Evolutionary conservation across 768 basidiomycete species (phyloP), one percentile per base, ranked within the genome.

Genomic region (Boletus rubroflammeus): DNA sequence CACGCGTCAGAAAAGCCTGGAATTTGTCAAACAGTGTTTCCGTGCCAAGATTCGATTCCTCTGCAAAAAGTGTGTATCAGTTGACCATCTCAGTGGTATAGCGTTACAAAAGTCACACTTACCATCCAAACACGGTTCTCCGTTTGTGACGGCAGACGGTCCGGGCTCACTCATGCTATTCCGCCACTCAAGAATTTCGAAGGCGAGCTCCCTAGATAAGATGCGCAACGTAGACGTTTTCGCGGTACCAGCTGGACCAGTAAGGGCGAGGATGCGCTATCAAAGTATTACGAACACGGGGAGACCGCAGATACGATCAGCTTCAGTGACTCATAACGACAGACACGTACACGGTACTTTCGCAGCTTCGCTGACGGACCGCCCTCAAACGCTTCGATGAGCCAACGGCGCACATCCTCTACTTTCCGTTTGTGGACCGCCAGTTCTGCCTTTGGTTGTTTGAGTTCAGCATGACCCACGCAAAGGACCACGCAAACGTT

Each of bases 161-260:
- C 68, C 67, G 21, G 69, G 67, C 44, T 88, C 87, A 42, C 81
- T 84, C 51, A 81, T 75, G 0, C 81, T 72, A 65, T 88, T 91
- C 42, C 80, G 75, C 92, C 94, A 98, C 66, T 99, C 96, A 23
- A 93, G 64, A 34, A 97, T 78, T 47, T 94, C 88, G 50, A 90
- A 83, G 2, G 77, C 82, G 61, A 95, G 71, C 62, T 95, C 91
- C 15, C 72, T 73, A 0, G 90, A 78, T 21, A 99, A 73, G 2
- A 93, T 80, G 26, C 82, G 81, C 3, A 98, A 60, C 0, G 92
- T 92, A 0, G 93, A 81, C 0, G 96, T 97, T 75, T 99, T 99
- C 0, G 84, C 96, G 0, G 85, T 82, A 1, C 96, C 96, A 8
- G 96, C 86, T 0, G 93, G 91, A 1, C 96, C 96, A 3, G 90